Percentiles rank a stretch among this genome's conserved stretches.
phyloP scores from a whole-genome alignment of 208 protist genomes.

The Trypanosoma conorhini region DNA sequence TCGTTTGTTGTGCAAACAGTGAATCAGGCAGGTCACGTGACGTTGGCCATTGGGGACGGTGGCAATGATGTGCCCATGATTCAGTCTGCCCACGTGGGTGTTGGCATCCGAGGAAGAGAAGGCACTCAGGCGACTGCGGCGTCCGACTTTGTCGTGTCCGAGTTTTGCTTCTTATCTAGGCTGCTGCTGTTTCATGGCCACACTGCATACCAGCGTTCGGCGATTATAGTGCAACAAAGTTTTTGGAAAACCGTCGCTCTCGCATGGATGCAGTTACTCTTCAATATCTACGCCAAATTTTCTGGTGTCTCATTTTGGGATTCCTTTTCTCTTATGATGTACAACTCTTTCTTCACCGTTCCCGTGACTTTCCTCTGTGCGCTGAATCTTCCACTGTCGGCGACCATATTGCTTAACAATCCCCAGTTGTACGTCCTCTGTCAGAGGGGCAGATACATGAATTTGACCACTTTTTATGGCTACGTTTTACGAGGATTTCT shows the following conservation, averaged over 20 bases:
- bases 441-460: slow-evolving; percentile 72
- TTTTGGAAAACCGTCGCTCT: slow-evolving; percentile 97
- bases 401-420: slow-evolving; percentile 49
- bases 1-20: slow-evolving; percentile 60
- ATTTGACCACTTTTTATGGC: slow-evolving; percentile 66
- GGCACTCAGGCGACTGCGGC: slow-evolving; percentile 86
- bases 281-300: slow-evolving; percentile 77
- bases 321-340: slow-evolving; percentile 80
- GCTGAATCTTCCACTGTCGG: slow-evolving; percentile 77
- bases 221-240: slow-evolving; percentile 95
- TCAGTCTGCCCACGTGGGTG: slow-evolving; percentile 87
- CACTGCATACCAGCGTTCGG: slow-evolving; percentile 88
- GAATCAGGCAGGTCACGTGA: slow-evolving; percentile 57
- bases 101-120: slow-evolving; percentile 91
- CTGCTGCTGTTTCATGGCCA: slow-evolving; percentile 95
- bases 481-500: slow-evolving; percentile 73
- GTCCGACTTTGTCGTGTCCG: slow-evolving; percentile 91
- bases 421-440: slow-evolving; percentile 72
- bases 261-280: slow-evolving; percentile 93
- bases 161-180: slow-evolving; percentile 90
- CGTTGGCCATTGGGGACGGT: slow-evolving; percentile 94
- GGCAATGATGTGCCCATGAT: slow-evolving; percentile 96
- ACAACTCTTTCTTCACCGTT: slow-evolving; percentile 87
- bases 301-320: slow-evolving; percentile 91
- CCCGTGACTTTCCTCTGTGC: slow-evolving; percentile 85